Evolutionary conservation across 441 rosid genomes (phyloP).

Genomic region (Erysimum cheiri): DNA sequence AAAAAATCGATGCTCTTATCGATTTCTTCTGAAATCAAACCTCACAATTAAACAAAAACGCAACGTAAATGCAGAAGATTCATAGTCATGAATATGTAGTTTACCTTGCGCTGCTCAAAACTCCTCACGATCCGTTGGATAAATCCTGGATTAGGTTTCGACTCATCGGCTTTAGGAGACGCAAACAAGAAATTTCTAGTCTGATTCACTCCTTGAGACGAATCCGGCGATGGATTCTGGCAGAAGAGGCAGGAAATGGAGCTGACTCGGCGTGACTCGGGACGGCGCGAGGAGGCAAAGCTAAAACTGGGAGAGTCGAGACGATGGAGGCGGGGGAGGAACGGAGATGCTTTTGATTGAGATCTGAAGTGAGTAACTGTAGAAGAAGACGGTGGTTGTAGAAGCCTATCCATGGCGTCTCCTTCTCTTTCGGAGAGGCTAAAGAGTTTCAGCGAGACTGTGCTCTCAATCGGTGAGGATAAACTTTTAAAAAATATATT

Average conservation of each 20-base stretch:
- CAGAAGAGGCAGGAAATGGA: conserved; percentile 52
- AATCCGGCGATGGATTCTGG: conserved; percentile 42
- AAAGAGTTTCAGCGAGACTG: conserved; percentile 5
- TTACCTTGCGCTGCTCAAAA: conserved; percentile 58
- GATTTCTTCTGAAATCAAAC: too few relatives aligned
- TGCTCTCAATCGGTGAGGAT: conserved; percentile 27
- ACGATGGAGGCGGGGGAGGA: conserved; percentile 45
- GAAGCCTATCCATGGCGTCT: conserved; percentile 89
- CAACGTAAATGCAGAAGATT: not conserved
- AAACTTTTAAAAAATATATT: not conserved
- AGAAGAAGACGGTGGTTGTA: conserved; percentile 60
- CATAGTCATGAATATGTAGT: not conserved
- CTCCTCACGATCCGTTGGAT: conserved; percentile 44
- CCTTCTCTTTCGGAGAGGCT: conserved; percentile 27
- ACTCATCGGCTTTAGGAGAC: conserved; percentile 43
- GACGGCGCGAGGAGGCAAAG: conserved; percentile 38
- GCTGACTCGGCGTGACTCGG: conserved; percentile 48
- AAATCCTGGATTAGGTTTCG: conserved; percentile 45
- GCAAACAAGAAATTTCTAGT: not conserved
- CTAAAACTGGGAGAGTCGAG: conserved; percentile 45
- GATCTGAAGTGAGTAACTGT: conserved; percentile 43
- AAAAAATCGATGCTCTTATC: not conserved
- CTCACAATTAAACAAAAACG: not conserved
- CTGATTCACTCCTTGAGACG: conserved; percentile 35
- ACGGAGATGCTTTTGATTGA: conserved; percentile 47